Evolutionary conservation across 306 rosid genomes (phyloP).

Genomic region (Trifolium pratense): DNA sequence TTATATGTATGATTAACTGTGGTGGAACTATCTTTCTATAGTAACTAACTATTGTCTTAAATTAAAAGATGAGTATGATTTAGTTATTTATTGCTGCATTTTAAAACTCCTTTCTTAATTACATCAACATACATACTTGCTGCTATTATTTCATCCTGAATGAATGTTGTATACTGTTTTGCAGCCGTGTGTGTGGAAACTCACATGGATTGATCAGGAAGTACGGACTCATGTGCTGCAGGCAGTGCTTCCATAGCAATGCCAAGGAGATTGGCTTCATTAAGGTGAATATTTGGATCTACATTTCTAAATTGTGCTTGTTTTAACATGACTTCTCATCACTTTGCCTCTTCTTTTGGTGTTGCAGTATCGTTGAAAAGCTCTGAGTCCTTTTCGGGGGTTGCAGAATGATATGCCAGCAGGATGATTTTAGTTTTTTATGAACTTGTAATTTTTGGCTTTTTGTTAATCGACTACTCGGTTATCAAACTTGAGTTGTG

Average conservation of each 20-base stretch:
- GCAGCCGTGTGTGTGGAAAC: conserved; percentile 75
- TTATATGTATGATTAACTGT: no score
- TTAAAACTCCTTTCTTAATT: no score
- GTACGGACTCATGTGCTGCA: conserved; percentile 94
- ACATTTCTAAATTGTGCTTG: neutral
- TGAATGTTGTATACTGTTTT: neutral
- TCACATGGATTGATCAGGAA: conserved; percentile 92
- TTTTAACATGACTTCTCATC: neutral
- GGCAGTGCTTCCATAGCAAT: conserved; percentile 97
- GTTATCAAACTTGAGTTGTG: conserved; percentile 30
- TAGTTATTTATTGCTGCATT: neutral
- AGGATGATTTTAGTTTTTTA: conserved; percentile 26
- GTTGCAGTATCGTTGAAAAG: conserved; percentile 70
- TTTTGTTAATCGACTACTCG: neutral
- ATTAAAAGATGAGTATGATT: neutral
- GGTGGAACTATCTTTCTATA: no score
- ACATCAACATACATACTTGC: neutral
- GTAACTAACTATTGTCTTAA: neutral
- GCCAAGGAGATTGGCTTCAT: conserved; percentile 98
- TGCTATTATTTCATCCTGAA: neutral
- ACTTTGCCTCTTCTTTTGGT: neutral
- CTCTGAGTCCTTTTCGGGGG: neutral
- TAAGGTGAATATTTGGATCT: conserved; percentile 52
- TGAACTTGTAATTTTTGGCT: conserved; percentile 34
- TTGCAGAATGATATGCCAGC: conserved; percentile 4